Conservation (phyloP, 1,284 basidiomycete genomes). For the Microbotryum scabiosae region DNA sequence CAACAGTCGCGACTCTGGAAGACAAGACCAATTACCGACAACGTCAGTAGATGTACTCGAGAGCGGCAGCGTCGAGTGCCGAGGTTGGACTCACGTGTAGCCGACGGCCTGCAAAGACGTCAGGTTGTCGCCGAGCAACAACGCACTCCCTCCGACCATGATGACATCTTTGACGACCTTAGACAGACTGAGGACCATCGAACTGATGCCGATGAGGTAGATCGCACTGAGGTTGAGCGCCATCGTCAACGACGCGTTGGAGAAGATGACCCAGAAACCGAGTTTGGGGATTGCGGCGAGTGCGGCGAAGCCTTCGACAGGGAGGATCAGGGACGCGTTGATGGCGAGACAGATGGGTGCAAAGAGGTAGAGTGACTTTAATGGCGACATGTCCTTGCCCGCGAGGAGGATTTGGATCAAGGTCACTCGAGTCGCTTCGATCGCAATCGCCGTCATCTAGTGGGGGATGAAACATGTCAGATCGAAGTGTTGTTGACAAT, state of each 20-base stretch:
- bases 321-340: constrained; percentile 24
- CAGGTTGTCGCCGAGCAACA: constrained; percentile 23
- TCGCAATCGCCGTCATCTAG: constrained; percentile 27
- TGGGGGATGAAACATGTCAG: too few species aligned
- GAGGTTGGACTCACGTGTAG: constrained; percentile 1
- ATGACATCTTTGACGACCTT: constrained; percentile 32
- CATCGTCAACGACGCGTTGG: constrained; percentile 28
- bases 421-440: constrained; percentile 32
- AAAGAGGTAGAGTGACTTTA: constrained; percentile 28
- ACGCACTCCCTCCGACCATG: constrained; percentile 18
- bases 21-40: too few species aligned
- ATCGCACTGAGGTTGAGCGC: constrained; percentile 27
- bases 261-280: constrained; percentile 14
- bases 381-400: constrained; percentile 25
- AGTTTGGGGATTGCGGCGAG: constrained; percentile 17
- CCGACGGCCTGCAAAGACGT: constrained; percentile 13
- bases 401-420: constrained; percentile 32
- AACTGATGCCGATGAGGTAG: constrained; percentile 26
- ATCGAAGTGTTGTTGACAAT: too few species aligned
- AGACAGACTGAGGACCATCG: constrained; percentile 21
- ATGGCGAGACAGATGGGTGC: constrained; percentile 25
- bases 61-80: constrained; percentile 2
- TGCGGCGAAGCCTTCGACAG: constrained; percentile 27
- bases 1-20: too few species aligned
- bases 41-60: background rate